A percentile compares a stretch with the other conserved stretches of the same genome.
phyloP scores from a whole-genome alignment of 2,329 filamentous ascomycete genomes.

The Cladosporium austrohemisphaericum region DNA sequence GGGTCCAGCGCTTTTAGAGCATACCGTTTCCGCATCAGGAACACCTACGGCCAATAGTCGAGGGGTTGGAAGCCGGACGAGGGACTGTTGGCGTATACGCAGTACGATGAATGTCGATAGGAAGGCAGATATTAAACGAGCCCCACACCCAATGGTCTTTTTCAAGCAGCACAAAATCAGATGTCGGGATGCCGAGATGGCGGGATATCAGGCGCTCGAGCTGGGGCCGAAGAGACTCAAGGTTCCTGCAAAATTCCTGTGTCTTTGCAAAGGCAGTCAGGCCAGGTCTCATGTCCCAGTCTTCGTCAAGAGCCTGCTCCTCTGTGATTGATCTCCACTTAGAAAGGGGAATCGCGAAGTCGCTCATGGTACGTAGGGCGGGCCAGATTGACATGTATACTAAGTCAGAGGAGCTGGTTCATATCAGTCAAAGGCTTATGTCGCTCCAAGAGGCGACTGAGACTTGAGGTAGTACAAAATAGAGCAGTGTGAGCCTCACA shows the following conservation, averaged over 20 bases:
- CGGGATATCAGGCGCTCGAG: background rate
- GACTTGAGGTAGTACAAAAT: no score
- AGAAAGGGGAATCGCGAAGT: background rate
- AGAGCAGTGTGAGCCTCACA: no score
- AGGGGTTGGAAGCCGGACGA: slow-evolving; percentile 32
- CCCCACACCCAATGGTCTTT: slow-evolving; percentile 5
- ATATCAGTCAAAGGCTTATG: no score
- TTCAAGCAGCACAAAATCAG: slow-evolving; percentile 3
- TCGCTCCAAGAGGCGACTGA: no score
- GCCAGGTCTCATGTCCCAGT: slow-evolving; percentile 1
- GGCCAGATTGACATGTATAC: no score
- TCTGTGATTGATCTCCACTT: background rate
- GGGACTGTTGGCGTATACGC: background rate
- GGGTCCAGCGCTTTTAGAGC: no score
- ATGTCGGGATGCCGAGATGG: background rate
- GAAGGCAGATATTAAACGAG: slow-evolving; percentile 3
- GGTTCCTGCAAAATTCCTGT: background rate
- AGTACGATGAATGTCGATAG: background rate
- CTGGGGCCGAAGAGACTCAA: background rate
- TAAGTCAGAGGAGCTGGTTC: no score
- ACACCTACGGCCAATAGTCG: slow-evolving; percentile 36
- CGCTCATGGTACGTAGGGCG: no score
- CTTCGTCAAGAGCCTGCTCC: slow-evolving; percentile 1
- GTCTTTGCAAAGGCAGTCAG: slow-evolving; percentile 2
- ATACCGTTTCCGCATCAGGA: slow-evolving; percentile 16